phyloP scores from a whole-genome alignment of 1,139 yeast species.

The Meyerozyma guilliermondii region DNA sequence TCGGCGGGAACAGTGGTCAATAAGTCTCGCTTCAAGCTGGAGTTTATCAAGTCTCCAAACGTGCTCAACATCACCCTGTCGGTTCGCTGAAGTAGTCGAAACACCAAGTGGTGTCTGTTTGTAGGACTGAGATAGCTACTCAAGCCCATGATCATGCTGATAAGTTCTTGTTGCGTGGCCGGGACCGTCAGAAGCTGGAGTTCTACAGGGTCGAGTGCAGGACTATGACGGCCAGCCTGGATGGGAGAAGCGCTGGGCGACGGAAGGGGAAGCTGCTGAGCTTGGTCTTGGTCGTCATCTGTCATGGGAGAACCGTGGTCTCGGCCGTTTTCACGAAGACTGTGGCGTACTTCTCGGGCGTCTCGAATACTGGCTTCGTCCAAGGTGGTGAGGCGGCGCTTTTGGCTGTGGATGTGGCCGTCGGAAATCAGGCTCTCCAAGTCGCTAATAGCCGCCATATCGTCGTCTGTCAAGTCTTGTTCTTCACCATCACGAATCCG shows the following conservation, averaged over 20 bases:
- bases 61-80: constrained; percentile 69
- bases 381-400: constrained; percentile 28
- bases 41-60: constrained; percentile 52
- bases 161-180: constrained; percentile 35
- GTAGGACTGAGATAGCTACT: constrained; percentile 31
- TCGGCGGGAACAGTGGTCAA: constrained; percentile 71
- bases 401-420: constrained; percentile 33
- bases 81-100: constrained; percentile 58
- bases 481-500: constrained; percentile 12
- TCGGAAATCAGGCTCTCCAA: constrained; percentile 26
- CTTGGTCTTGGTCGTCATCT: constrained; percentile 24
- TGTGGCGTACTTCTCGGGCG: constrained; percentile 7
- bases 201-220: constrained; percentile 18
- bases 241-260: constrained; percentile 69
- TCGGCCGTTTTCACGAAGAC: constrained; percentile 29
- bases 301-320: constrained; percentile 26
- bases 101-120: constrained; percentile 46
- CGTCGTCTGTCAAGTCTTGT: constrained; percentile 6
- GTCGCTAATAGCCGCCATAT: constrained; percentile 14
- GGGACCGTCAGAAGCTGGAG: constrained; percentile 26
- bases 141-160: constrained; percentile 31
- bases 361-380: constrained; percentile 4
- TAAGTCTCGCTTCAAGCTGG: constrained; percentile 68
- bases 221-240: constrained; percentile 23
- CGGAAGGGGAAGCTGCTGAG: constrained; percentile 52